Evolutionary conservation across 2,329 filamentous ascomycete species (phyloP).

Genomic region (Verticillium dahliae): DNA sequence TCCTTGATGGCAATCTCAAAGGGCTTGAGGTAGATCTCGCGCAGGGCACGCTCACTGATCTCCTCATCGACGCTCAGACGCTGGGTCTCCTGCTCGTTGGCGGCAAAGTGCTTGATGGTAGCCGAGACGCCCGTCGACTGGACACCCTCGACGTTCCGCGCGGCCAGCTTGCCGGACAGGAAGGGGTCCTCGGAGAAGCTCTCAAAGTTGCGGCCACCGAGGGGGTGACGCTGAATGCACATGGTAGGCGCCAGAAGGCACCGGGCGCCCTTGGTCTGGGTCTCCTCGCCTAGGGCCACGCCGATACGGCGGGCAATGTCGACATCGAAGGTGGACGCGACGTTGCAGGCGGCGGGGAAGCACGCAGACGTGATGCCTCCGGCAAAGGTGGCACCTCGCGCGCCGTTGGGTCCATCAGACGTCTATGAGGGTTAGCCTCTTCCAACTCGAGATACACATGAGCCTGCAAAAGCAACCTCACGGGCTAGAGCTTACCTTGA

Average conservation of each 20-base stretch:
- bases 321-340: conserved; percentile 52
- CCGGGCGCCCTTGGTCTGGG: conserved; percentile 44
- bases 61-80: conserved; percentile 24
- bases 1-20: conserved; percentile 29
- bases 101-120: conserved; percentile 37
- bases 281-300: conserved; percentile 42
- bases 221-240: conserved; percentile 5
- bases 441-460: background rate
- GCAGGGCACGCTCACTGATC: conserved; percentile 46
- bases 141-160: conserved; percentile 24
- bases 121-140: conserved; percentile 32
- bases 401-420: conserved; percentile 21
- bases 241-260: conserved; percentile 5
- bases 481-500: background rate
- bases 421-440: background rate
- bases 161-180: conserved; percentile 2
- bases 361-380: conserved; percentile 55
- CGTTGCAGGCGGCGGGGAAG: conserved; percentile 51
- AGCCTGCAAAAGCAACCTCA: background rate
- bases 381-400: conserved; percentile 62
- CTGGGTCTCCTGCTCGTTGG: conserved; percentile 25
- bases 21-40: conserved; percentile 31
- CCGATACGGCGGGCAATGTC: conserved; percentile 44
- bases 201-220: conserved; percentile 32
- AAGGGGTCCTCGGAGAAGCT: conserved; percentile 3